phyloP scores from a whole-genome alignment of 108 stramenopile genomes.

The Aureococcus anophagefferens region DNA sequence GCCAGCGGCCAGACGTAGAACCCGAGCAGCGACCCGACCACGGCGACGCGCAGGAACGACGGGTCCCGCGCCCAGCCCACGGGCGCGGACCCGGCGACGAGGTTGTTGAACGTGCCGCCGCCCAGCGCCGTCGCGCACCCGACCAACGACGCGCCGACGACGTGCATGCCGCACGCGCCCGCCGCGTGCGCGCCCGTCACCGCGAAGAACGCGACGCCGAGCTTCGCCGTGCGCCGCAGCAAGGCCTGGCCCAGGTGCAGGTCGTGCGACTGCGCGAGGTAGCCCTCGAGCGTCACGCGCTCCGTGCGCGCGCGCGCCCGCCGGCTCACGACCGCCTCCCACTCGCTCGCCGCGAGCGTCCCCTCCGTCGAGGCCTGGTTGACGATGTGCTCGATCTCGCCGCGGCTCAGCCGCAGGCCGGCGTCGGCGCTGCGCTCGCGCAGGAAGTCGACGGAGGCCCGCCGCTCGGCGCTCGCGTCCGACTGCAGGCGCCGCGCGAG shows the following conservation, averaged over 20 bases:
- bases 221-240: background rate
- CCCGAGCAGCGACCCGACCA: conserved; percentile 18
- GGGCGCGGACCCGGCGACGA: conserved; percentile 18
- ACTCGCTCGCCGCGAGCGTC: no score
- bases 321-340: conserved; percentile 1
- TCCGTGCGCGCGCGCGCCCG: background rate
- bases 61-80: conserved; percentile 31
- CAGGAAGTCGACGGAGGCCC: no score
- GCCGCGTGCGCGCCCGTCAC: conserved; percentile 26
- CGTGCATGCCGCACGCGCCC: conserved; percentile 28
- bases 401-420: no score
- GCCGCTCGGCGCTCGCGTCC: no score
- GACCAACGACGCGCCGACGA: conserved; percentile 23
- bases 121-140: conserved; percentile 30
- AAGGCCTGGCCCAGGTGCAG: conserved; percentile 1
- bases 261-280: conserved; percentile 6
- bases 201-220: no score
- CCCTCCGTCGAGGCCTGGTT: no score
- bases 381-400: no score
- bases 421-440: no score
- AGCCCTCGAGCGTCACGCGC: background rate
- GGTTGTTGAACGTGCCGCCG: conserved; percentile 34
- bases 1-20: no score
- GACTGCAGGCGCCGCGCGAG: no score
- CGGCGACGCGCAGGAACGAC: conserved; percentile 10